phyloP scores from a whole-genome alignment of 352 stramenopile species.

The Phytophthora ramorum region DNA sequence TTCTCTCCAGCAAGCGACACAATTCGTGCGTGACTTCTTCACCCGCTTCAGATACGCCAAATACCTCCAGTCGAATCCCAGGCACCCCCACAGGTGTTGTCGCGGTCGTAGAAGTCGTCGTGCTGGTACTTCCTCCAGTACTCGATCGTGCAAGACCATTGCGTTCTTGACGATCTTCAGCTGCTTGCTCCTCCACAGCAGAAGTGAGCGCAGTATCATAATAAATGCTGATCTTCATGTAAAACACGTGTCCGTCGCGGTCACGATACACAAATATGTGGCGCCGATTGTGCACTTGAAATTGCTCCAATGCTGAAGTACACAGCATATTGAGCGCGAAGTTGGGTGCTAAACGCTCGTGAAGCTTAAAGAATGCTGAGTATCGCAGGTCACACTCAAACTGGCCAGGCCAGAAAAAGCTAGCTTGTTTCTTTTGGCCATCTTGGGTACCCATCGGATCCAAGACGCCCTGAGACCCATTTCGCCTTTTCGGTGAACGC shows the following conservation, averaged over 20 bases:
- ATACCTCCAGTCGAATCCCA: conserved; percentile 84
- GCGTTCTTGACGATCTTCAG: conserved; percentile 39
- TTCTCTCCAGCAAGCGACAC: conserved; percentile 81
- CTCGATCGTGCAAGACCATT: conserved; percentile 25
- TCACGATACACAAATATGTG: conserved; percentile 91
- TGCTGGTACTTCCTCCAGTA: conserved; percentile 31
- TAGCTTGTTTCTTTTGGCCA: conserved; percentile 25
- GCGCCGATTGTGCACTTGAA: conserved; percentile 89
- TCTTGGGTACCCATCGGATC: conserved; percentile 26
- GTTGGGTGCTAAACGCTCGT: conserved; percentile 79
- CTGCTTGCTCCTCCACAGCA: conserved; percentile 8
- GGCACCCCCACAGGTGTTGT: conserved; percentile 22
- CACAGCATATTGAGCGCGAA: conserved; percentile 87
- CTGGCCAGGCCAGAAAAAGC: conserved; percentile 88
- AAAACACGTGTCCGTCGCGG: conserved; percentile 87
- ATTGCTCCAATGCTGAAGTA: conserved; percentile 87
- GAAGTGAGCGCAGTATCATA: conserved; percentile 29
- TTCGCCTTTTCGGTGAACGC: conserved; percentile 45
- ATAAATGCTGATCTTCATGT: conserved; percentile 87
- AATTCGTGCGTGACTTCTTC: conserved; percentile 89
- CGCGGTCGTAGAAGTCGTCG: conserved; percentile 11
- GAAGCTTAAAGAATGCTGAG: conserved; percentile 76
- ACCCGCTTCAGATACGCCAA: conserved; percentile 77
- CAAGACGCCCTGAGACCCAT: conserved; percentile 35
- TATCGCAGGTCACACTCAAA: conserved; percentile 89